phyloP scores from a whole-genome alignment of 306 rosid species.

The Medicago ruthenica region DNA sequence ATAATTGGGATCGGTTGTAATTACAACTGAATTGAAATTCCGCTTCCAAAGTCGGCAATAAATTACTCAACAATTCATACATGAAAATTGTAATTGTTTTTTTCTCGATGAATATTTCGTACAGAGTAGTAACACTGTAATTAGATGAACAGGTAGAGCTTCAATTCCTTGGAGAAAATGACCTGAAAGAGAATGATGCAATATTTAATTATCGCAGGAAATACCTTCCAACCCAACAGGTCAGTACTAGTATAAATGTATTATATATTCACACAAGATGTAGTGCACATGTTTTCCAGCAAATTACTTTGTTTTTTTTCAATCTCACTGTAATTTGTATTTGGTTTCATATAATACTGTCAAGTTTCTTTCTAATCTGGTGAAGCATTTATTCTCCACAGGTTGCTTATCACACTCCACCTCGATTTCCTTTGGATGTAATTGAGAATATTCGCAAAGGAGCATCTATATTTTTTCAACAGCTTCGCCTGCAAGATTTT shows the following conservation, averaged over 20 bases:
- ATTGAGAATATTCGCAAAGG: conserved; percentile 82
- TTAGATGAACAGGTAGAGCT: conserved; percentile 80
- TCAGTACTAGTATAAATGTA: conserved; percentile 36
- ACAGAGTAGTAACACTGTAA: conserved; percentile 30
- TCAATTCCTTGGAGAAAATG: conserved; percentile 64
- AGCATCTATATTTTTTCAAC: conserved; percentile 75
- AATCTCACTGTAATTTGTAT: neutral
- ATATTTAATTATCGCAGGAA: conserved; percentile 93
- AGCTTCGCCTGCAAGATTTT: conserved; percentile 77
- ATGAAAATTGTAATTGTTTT: neutral
- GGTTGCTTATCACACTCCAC: conserved; percentile 98
- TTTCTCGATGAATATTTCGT: conserved; percentile 22
- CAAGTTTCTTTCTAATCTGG: conserved; percentile 40
- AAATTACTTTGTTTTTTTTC: neutral
- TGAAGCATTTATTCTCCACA: conserved; percentile 46
- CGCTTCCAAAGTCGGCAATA: neutral
- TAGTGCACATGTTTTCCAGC: neutral
- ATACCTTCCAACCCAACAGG: conserved; percentile 99
- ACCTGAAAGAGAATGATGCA: conserved; percentile 85
- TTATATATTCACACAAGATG: conserved; percentile 17
- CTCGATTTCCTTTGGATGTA: conserved; percentile 80
- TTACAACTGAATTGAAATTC: conserved; percentile 4
- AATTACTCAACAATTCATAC: conserved; percentile 2
- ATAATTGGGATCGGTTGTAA: conserved; percentile 1
- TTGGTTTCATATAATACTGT: conserved; percentile 1